Percentiles rank a stretch among this genome's conserved stretches.
These are phyloP conservation scores for Solanum habrochaites DNA, from an alignment of 257 asterid genomes.

Conservation along the genomic window DNA sequence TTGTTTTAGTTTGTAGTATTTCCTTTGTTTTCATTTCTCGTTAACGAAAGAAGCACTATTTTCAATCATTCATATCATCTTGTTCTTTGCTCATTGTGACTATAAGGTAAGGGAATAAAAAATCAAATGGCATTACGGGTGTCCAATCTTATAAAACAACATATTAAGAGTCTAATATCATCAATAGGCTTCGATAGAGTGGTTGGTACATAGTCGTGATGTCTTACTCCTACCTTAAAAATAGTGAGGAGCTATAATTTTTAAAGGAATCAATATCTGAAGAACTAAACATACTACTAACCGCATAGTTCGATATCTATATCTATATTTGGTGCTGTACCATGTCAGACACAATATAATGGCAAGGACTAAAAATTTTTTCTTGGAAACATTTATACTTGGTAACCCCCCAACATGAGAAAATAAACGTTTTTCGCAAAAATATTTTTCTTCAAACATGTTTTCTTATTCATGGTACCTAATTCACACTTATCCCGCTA, in stretches of 20 bases:
- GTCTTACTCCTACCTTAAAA: not conserved
- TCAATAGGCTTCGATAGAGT: not conserved
- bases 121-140: not conserved
- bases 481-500: not conserved
- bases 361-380: not conserved
- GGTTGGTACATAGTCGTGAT: not conserved
- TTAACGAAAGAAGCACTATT: not conserved
- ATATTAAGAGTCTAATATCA: not conserved
- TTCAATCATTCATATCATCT: not conserved
- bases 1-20: not conserved
- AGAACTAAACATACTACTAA: too few relatives aligned
- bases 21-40: not conserved
- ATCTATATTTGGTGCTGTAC: not conserved
- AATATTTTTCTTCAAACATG: not conserved
- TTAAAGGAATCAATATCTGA: too few relatives aligned
- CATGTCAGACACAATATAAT: not conserved
- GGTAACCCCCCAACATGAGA: not conserved
- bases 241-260: too few relatives aligned
- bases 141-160: not conserved
- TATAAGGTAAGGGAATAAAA: not conserved
- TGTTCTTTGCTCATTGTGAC: not conserved
- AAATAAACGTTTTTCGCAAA: not conserved
- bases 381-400: not conserved
- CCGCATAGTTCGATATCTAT: too few relatives aligned
- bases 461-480: not conserved